phyloP scores from a whole-genome alignment of 345 rosid species.

The Hypericum perforatum region DNA sequence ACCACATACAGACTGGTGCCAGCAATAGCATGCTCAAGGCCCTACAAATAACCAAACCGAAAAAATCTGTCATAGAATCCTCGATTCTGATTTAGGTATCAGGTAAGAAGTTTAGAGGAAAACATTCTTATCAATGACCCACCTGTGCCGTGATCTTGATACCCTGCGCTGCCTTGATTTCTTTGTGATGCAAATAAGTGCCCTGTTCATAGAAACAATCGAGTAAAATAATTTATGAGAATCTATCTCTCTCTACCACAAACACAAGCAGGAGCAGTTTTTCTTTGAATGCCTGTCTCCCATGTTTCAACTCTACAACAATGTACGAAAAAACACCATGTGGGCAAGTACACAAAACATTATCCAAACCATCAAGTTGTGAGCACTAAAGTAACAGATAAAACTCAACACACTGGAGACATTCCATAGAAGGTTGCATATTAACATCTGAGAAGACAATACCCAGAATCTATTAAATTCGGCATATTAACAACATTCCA shows the following conservation, averaged over 20 bases:
- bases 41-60: constrained; percentile 30
- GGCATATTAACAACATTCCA: too few species aligned
- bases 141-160: constrained; percentile 95
- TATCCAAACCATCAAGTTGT: too few species aligned
- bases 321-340: too few species aligned
- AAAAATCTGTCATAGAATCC: constrained; percentile 5
- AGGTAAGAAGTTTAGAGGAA: neutral
- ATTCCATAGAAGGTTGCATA: too few species aligned
- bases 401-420: too few species aligned
- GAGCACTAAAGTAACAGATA: too few species aligned
- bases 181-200: constrained; percentile 69
- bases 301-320: too few species aligned
- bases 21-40: constrained; percentile 92
- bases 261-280: too few species aligned
- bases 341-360: too few species aligned
- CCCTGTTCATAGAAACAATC: constrained; percentile 53
- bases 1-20: constrained; percentile 83
- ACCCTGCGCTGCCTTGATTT: constrained; percentile 92
- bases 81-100: neutral
- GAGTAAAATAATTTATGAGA: neutral
- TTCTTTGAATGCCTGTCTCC: too few species aligned
- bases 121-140: neutral
- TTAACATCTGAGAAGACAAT: too few species aligned
- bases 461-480: too few species aligned
- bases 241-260: neutral